Base-by-base conservation (phyloP, 106 monocot genomes). In the Allium sativum region DNA sequence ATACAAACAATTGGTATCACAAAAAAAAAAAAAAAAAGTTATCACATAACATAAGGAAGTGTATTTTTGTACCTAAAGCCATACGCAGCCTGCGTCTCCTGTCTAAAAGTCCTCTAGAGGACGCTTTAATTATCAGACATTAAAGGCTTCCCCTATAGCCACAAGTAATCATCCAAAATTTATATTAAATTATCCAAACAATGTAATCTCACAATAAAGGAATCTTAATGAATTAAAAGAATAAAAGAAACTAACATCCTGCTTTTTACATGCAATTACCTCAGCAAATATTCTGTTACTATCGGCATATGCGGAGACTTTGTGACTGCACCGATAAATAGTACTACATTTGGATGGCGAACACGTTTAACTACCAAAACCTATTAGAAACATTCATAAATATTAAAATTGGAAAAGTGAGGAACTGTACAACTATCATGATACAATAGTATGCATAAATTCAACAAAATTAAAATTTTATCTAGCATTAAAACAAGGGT, bases 311-410 rank as follows among this genome's bases (percentile, higher is more conserved):
- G 82, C 45, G 90, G 90, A 11, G 66, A 66, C 45, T 83, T 74
- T 47, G 86, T 91, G 8, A 91, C 90, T 14, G 90, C 90, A 58
- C 90, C 90, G 85, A 91, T 91, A 53, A 91, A 91, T 45, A 91
- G 52, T n/a, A n/a, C n/a, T n/a, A n/a, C n/a, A n/a, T n/a, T n/a
- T n/a, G n/a, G n/a, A n/a, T n/a, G n/a, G n/a, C n/a, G n/a, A n/a
- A n/a, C n/a, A n/a, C n/a, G n/a, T n/a, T n/a, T n/a, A n/a, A n/a
- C n/a, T n/a, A n/a, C n/a, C n/a, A n/a, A n/a, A n/a, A n/a, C n/a
- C n/a, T n/a, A n/a, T n/a, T n/a, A n/a, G n/a, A n/a, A n/a, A n/a
- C n/a, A n/a, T n/a, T n/a, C n/a, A n/a, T n/a, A n/a, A n/a, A n/a
- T n/a, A n/a, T n/a, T n/a, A n/a, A n/a, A n/a, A n/a, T n/a, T n/a